Evolutionary conservation across 805 yeast species (phyloP), one percentile per base, ranked within the genome.

Genomic region (Ogataea degrootiae): DNA sequence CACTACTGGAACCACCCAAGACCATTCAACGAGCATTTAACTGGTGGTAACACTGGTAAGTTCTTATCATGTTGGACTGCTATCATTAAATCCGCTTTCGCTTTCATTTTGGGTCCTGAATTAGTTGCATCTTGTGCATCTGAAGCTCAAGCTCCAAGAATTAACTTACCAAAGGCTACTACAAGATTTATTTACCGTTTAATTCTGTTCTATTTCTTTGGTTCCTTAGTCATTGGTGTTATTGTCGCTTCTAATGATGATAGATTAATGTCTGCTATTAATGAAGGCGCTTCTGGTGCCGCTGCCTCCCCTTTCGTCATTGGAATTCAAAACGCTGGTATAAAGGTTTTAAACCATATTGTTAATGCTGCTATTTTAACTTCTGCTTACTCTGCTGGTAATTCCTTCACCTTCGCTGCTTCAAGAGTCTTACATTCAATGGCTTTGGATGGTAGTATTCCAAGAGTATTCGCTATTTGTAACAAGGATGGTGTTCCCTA

Each of bases 261-360:
- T 22, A 67, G 70, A 43, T 69, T 83, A 49, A 63, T 76, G 52
- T 53, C 51, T 41, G 77, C 76, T 9, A 63, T 76, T 54, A 69
- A 70, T 5, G 63, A 69, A 35, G 82, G 80, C 52, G 42, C 63
- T 9, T 52, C 66, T 2, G 78, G 81, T 52, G 85, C 85, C 23
- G 74, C 82, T 31, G 82, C 83, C 16, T 80, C 85, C 33, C 86
- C 87, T 3, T 82, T 80, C 54, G 85, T 82, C 46, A 74, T 82
- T 57, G 86, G 84, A 41, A 80, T 77, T 57, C 75, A 74, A 66
- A 76, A 72, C 58, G 85, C 83, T 5, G 83, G 85, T 43, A 75
- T 80, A 41, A 71, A 68, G 22, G 83, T 76, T 6, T 68, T 81
- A 52, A 77, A 82, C 57, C 83, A 80, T 54, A 78, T 82, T 52